Evolutionary conservation across 2,329 filamentous ascomycete species (phyloP).

Genomic region (Stenocarpella maydis): DNA sequence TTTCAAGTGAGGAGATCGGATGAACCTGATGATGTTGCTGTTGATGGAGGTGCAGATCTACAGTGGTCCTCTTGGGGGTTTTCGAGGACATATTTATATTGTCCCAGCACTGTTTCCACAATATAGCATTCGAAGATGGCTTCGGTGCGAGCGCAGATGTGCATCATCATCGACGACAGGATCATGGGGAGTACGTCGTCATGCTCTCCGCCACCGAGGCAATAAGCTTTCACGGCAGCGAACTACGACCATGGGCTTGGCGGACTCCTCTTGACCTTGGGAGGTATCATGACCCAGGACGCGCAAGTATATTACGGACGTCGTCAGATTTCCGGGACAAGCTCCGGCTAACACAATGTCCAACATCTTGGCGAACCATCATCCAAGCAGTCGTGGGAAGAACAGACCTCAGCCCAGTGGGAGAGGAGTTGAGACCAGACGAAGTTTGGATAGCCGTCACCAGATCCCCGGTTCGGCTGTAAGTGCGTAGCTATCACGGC

Average conservation of each 20-base stretch:
- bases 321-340: background rate
- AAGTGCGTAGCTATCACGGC: background rate
- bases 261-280: too few species aligned
- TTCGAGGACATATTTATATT: constrained; percentile 1
- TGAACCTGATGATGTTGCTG: background rate
- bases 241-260: background rate
- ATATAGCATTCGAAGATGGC: background rate
- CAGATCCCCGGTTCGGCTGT: too few species aligned
- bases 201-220: background rate
- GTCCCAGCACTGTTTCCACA: background rate
- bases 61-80: background rate
- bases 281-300: background rate
- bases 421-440: background rate
- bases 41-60: background rate
- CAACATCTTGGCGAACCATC: background rate
- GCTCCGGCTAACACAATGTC: background rate
- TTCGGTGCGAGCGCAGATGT: background rate
- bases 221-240: background rate
- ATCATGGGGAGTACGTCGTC: background rate
- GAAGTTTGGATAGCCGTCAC: background rate
- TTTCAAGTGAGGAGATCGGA: background rate
- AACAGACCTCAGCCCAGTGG: background rate
- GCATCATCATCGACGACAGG: background rate
- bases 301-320: too few species aligned
- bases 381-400: background rate